phyloP scores from a whole-genome alignment of 2,329 filamentous ascomycete genomes.

The Epichloe brachyelytri region DNA sequence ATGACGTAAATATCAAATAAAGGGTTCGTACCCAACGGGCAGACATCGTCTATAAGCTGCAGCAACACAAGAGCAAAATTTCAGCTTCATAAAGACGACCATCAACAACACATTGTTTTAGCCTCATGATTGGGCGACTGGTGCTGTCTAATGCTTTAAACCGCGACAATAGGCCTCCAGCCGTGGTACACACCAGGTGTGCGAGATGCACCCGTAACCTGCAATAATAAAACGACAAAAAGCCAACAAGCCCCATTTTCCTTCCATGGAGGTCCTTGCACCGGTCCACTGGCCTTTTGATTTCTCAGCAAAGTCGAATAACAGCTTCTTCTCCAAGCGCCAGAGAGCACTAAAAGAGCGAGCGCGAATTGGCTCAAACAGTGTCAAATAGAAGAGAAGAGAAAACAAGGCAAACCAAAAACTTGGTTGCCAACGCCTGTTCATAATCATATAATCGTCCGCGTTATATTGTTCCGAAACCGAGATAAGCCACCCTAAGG shows the following conservation, averaged over 20 bases:
- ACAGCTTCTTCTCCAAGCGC: background rate
- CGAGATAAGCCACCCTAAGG: slow-evolving; percentile 13
- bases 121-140: background rate
- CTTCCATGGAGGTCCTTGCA: background rate
- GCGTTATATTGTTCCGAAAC: slow-evolving; percentile 10
- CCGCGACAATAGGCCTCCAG: background rate
- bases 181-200: slow-evolving; percentile 1
- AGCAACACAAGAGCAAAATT: too few relatives aligned
- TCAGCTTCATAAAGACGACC: too few relatives aligned
- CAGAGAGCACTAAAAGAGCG: background rate
- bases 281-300: background rate
- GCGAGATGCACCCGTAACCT: slow-evolving; percentile 5
- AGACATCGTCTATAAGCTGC: too few relatives aligned
- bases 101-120: background rate
- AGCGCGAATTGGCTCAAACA: slow-evolving; percentile 1
- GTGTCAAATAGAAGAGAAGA: background rate
- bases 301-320: background rate
- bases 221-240: slow-evolving; percentile 1
- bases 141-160: slow-evolving; percentile 1
- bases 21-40: too few relatives aligned
- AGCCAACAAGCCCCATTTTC: background rate
- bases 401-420: slow-evolving; percentile 4
- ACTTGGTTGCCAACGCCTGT: slow-evolving; percentile 12
- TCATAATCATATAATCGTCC: slow-evolving; percentile 15
- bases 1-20: too few relatives aligned